Base-by-base conservation (phyloP, 108 stramenopile genomes). In the Pseudonitzschia multiseries region DNA sequence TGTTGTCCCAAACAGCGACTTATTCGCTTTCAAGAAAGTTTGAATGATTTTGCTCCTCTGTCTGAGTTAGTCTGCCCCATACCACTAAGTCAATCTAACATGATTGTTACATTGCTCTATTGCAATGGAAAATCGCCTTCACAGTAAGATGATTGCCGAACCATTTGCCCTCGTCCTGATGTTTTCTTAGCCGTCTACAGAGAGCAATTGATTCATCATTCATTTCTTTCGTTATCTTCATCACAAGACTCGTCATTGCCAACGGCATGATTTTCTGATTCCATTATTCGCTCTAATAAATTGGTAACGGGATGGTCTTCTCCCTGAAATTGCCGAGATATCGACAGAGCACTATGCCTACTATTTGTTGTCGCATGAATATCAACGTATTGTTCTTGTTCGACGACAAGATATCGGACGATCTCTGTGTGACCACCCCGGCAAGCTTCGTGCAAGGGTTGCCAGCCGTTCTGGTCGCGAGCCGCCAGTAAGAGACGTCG, bases 381-480 rank as follows among this genome's bases (percentile, higher is more conserved):
- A 65, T 93, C 86, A 0, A 83, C 89, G 18, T 86, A 86, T 14
- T 82, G 43, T 10, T 79, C 33, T 14, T 82, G 53, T 15, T 81
- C 43, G 41, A 83, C 72, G 0, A 92, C 72, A 13, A 92, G 63
- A 22, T 81, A 67, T 53, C 79, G 78, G 6, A 93, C 84, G 29
- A 81, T 69, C 24, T 87, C 87, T 8, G 65, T 46, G 69, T 89
- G 81, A 1, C 89, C 92, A 59, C 44, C 69, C 22, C 86, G 71
- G 6, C 81, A 80, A 43, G 84, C 87, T 24, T 84, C 81, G 67
- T 93, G 92, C 46, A 95, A 41, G 6, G 84, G 83, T 63, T 78
- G 69, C 85, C 88, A 86, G 0, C 83, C 83, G 60, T 89, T 89
- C 20, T 64, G 42, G 53, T 89, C 89, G 42, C 50, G 46, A 36